A percentile compares a stretch with the other conserved stretches of the same genome.
Conservation (phyloP, 768 basidiomycete genomes). For the Auricularia sp. region DNA sequence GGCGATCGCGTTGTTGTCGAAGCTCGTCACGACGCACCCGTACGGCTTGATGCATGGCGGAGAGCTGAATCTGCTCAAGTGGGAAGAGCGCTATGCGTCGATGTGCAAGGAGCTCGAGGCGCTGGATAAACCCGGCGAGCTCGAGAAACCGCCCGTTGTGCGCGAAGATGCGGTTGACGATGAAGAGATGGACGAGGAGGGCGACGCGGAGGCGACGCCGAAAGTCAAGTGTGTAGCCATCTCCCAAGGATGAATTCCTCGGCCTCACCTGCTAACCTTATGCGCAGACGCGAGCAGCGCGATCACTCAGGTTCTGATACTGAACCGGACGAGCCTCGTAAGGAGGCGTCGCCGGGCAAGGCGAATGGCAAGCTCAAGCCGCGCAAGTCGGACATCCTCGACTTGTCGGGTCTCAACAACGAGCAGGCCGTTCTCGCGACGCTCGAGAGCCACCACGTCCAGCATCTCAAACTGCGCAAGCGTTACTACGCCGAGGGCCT, state of each 20-base stretch:
- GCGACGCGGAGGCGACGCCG: slow-evolving; percentile 24
- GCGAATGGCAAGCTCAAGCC: slow-evolving; percentile 27
- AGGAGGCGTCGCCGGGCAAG: slow-evolving; percentile 15
- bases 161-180: slow-evolving; percentile 34
- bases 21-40: slow-evolving; percentile 78
- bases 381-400: slow-evolving; percentile 54
- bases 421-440: slow-evolving; percentile 65
- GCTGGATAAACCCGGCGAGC: slow-evolving; percentile 42
- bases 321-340: slow-evolving; percentile 12
- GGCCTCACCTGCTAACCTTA: slow-evolving; percentile 2
- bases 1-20: slow-evolving; percentile 64
- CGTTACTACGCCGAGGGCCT: slow-evolving; percentile 83
- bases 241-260: background rate
- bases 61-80: slow-evolving; percentile 56
- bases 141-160: slow-evolving; percentile 42
- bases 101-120: slow-evolving; percentile 56
- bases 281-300: slow-evolving; percentile 12
- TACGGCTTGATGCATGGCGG: slow-evolving; percentile 82
- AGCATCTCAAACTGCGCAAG: slow-evolving; percentile 61
- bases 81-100: slow-evolving; percentile 59
- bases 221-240: slow-evolving; percentile 18
- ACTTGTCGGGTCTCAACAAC: slow-evolving; percentile 56
- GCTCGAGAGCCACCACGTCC: slow-evolving; percentile 54
- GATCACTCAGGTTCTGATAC: background rate
- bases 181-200: slow-evolving; percentile 28